Base-by-base conservation (phyloP, 2,329 filamentous ascomycete genomes). In the Pestalotiopsis sp. region DNA sequence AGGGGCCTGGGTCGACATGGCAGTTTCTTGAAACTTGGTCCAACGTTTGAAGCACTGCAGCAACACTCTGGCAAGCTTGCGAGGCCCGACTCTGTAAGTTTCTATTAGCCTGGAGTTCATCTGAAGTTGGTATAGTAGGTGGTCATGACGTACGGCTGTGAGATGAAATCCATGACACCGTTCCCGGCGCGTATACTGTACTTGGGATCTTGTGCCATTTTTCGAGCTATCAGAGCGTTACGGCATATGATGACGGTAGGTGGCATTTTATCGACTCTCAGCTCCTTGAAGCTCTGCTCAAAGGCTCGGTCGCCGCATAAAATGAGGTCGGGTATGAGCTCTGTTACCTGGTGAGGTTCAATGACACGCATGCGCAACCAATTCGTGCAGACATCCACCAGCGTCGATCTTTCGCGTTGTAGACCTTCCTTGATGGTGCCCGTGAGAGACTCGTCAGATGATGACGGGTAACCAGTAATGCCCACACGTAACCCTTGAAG, bases 1-100 rank as follows among this genome's bases (percentile, higher is more conserved):
- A 25, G 61, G 38, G 11, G 25, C 61, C 23, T 49, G 61, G 4
- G 61, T 64, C 27, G 61, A 64, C 5, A 64, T 6, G 7, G 61
- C n/a, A 27, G 61, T 13, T 5, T 45, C 20, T 27, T 64, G 61
- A 2, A 64, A 20, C 20, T 31, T 64, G 12, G 61, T 49, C 61
- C 61, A 64, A 4, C 38, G 61, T 31, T 39, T 45, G 41, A 64
- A 64, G 36, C 61, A 64, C 17, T 64, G 61, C 9, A 64, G 38
- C 4, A 82, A 73, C 1, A 77, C 73, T 25, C 78, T 78, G 17
- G 79, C 79, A 0, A 82, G 72, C 68, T 81, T 82, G n/a, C 79
- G 78, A 4, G 80, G 79, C 0, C 80, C 80, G 6, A 79, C 70
- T 2, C 79, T 81, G 38, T 7, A 20, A 45, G 17, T 49, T 13